Base-by-base conservation (phyloP, 768 basidiomycete species). In the Neoboletus brunneissimus region DNA sequence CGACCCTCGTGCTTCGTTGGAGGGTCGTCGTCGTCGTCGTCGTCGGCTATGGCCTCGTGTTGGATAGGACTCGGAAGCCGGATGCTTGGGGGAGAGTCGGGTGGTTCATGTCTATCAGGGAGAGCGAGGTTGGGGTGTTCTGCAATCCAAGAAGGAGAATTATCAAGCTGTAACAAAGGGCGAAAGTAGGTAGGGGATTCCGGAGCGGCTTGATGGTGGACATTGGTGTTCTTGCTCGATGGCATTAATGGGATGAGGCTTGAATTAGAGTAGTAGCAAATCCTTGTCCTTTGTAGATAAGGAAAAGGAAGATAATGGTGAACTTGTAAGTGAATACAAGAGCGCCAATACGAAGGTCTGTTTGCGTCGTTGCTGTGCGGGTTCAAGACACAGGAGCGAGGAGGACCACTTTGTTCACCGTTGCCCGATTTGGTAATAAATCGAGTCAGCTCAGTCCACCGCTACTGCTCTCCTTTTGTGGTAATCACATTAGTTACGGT, bases 271-370 rank as follows among this genome's bases (percentile, higher is more conserved):
- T 64, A 60, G 1, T 34, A 41, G 13, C 47, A 12, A 40, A 23
- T 55, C 55, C 60, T 55, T 51, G 59, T 69, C 50, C 63, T 56
- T 58, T 40, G 55, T 57, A 64, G 59, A 63, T 66, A 62, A 66
- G 45, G 45, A 34, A 52, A 53, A 47, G 51, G 44, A 27, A 43
- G 41, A 46, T 5, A 48, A 32, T 34, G 53, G 62, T 49, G 68
- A 25, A 57, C 69, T 70, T 70, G 69, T 70, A 70, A 70, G 58
- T 56, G 49, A 71, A 71, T 71, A 53, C 69, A 71, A 71, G 69
- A 63, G 35, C 70, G 67, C 67, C 61, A 42, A 42, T 44, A 48
- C 9, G 47, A 32, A n/a, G 32, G 16, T 50, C 16, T n/a, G 43
- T 37, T 48, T 64, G 55, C 10, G 64, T 58, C 7, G 61, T 59